Evolutionary conservation across 2,329 filamentous ascomycete genomes (phyloP).

Genomic region (Ophiostoma sp.): DNA sequence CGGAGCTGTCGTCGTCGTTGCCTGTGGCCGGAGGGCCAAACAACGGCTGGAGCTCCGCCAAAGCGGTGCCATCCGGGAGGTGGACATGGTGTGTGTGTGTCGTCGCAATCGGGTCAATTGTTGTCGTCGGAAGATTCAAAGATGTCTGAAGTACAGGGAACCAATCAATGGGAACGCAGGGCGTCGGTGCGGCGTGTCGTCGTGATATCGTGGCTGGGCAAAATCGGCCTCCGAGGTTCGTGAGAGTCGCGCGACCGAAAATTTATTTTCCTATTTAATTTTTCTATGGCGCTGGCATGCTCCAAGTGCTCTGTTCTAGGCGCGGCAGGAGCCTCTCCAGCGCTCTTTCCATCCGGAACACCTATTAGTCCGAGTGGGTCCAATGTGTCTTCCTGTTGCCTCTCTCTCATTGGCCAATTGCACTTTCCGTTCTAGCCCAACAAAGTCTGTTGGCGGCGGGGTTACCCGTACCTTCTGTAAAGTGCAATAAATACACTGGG

Average conservation of each 20-base stretch:
- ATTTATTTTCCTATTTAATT: conserved; percentile 23
- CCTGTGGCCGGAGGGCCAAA: conserved; percentile 43
- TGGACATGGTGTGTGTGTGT: conserved; percentile 46
- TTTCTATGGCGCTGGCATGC: conserved; percentile 14
- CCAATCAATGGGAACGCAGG: neutral
- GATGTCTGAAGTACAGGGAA: neutral
- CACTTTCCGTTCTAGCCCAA: neutral
- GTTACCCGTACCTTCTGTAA: neutral
- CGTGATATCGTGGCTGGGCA: conserved; percentile 10
- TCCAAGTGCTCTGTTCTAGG: neutral
- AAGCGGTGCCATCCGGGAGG: conserved; percentile 53
- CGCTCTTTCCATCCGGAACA: conserved; percentile 18
- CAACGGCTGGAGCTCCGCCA: conserved; percentile 42
- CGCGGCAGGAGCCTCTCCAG: neutral
- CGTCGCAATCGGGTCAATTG: neutral
- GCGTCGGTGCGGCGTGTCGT: neutral
- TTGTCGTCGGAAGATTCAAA: neutral
- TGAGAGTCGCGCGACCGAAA: conserved; percentile 25
- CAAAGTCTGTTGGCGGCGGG: neutral
- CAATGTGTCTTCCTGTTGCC: neutral
- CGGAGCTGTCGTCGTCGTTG: conserved; percentile 31
- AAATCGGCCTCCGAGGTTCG: conserved; percentile 16
- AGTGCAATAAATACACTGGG: neutral
- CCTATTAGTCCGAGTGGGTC: conserved; percentile 25
- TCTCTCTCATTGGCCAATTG: conserved; percentile 7